Base-by-base conservation (phyloP, 2,329 filamentous ascomycete genomes). In the Aspergillus calidoustus region DNA sequence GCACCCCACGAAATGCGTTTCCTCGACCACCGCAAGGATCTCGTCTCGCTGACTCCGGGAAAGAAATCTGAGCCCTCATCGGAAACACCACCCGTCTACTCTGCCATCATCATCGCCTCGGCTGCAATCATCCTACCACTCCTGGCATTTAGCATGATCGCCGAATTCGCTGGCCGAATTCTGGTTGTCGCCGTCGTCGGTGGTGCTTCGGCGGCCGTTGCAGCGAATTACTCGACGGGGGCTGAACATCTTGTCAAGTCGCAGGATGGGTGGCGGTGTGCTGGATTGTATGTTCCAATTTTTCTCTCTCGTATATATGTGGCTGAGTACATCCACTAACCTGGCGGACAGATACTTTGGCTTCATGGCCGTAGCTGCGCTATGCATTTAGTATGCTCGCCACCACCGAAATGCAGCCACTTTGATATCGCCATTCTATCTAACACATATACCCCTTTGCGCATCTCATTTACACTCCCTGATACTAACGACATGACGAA, bases 81-180 rank as follows among this genome's bases (percentile, higher is more conserved):
- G 15, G 62, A 69, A 17, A 54, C 59, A 22, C 28, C 59, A 3
- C 68, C 75, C 5, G 70, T 75, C 49, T 76, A 77, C 51, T 70
- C 74, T 47, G 74, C 77, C 4, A 81, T 83, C 7, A 69, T 81
- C 22, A 81, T 83, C 0, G 74, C 84, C 9, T 83, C 83, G 0
- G 76, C 80, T 0, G 81, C 83, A 0, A 77, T 89, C 2, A 73
- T 89, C 6, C 74, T 87, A 0, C 87, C 88, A 0, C 78, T 89
- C 1, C 68, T 89, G 8, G 81, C 84, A 0, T 90, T 89, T 68
- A 73, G 81, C 5, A 78, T 87, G 23, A 84, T 89, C 22, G 80
- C 83, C 0, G 81, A 83, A 6, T 86, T 88, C 62, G 70, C 83
- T 0, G 85, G 83, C 1, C 81, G 87, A n/a, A 80, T 89, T 65